A percentile compares a stretch with the other conserved stretches of the same genome.
phyloP scores from a whole-genome alignment of 257 asterid genomes.

The Gentiana macrophylla region DNA sequence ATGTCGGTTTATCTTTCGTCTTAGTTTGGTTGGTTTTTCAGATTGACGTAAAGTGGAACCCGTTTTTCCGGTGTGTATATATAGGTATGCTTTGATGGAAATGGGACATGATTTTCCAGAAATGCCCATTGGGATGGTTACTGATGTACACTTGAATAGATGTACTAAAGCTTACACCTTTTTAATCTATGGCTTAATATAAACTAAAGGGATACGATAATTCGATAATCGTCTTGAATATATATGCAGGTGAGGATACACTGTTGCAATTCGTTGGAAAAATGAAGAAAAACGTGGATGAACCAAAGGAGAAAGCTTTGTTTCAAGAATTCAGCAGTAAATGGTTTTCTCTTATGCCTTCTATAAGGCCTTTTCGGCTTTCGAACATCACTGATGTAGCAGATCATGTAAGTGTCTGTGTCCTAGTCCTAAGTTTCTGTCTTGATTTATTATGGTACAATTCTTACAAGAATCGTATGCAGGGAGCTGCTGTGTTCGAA shows the following conservation, averaged over 20 bases:
- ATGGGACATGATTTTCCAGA: constrained; percentile 69
- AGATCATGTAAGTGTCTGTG: constrained; percentile 47
- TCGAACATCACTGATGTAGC: constrained; percentile 48
- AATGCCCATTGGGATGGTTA: constrained; percentile 79
- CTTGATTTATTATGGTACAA: not conserved
- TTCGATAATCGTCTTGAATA: not conserved
- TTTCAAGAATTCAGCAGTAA: constrained; percentile 68
- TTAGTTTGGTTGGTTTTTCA: not conserved
- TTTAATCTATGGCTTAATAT: not conserved
- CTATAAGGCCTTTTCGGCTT: constrained; percentile 48
- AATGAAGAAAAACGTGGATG: constrained; percentile 15
- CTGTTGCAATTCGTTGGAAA: constrained; percentile 31
- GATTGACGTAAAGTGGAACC: not conserved
- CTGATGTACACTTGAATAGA: constrained; percentile 47
- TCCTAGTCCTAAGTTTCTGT: too few relatives aligned
- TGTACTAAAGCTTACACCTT: constrained; percentile 23
- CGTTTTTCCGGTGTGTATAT: not conserved
- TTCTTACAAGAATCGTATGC: constrained; percentile 8
- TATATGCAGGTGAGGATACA: constrained; percentile 46
- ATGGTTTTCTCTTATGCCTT: constrained; percentile 69
- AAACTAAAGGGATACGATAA: too few relatives aligned
- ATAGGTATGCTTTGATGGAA: constrained; percentile 85
- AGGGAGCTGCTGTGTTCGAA: constrained; percentile 73
- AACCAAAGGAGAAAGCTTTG: constrained; percentile 21
- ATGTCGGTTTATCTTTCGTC: not conserved